Evolutionary conservation across 164 flowering plant genomes (phyloP), one percentile per base, ranked within the genome.

Genomic region (Sedum album): DNA sequence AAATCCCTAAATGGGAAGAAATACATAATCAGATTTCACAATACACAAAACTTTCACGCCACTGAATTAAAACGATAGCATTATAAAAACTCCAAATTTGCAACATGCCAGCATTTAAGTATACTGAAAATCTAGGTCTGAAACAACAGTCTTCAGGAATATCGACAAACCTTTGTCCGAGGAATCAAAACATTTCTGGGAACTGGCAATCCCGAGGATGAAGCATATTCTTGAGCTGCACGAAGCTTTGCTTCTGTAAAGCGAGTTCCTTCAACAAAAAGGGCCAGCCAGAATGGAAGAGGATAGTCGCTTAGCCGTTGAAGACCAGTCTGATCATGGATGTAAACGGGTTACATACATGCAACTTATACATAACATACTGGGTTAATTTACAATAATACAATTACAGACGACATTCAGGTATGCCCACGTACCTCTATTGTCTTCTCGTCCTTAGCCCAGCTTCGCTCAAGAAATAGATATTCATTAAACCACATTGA

Each of bases 231-330:
- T 77, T 85, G 95, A 73, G 95, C 91, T 51, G 85, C 90, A 69
- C 76, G 76, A 73, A 89, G 95, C 72, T 89, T 89, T 60, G 85
- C 84, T 65, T 77, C 75, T 6, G 91, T 89, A 70, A 87, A 83
- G 31, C 95, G 90, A 66, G 95, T 89, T 67, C 95, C 95, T 76
- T 89, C 95, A 2, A 84, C 89, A 76, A 87, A 87, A 76, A 89
- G 86, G 68, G 90, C 87, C 78, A 89, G 68, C 95, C 95, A 89
- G 66, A 89, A 87, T 11, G 91, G 91, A 66, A 39, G 79, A 73
- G 90, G 90, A 67, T 77, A 89, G 74, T 85, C 88, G 68, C 74
- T 77, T 36, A 89, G 78, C 69, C 78, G 76, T 75, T 82, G 83
- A 76, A 87, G 75, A 71, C 88, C 85, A 68, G 76, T 71, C 95